phyloP scores from a whole-genome alignment of 2,329 filamentous ascomycete genomes.

The Claviceps sp. region DNA sequence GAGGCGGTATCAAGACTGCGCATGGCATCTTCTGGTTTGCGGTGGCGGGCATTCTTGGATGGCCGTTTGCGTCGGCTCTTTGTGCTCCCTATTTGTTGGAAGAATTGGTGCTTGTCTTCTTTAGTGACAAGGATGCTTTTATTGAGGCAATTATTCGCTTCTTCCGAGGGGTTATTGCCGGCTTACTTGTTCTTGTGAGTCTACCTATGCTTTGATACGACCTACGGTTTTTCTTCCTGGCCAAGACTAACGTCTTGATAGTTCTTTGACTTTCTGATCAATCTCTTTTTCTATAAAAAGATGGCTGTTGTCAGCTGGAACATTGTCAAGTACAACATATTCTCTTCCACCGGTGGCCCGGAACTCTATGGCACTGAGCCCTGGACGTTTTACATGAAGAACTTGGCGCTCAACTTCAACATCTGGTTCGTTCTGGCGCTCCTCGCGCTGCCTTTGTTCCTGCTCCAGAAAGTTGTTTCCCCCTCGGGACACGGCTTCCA shows the following conservation, averaged over 20 bases:
- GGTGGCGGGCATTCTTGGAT: conserved; percentile 71
- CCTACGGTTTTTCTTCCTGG: neutral
- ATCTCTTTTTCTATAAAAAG: conserved; percentile 76
- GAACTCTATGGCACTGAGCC: conserved; percentile 92
- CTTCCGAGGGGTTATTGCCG: conserved; percentile 52
- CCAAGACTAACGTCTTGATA: conserved; percentile 19
- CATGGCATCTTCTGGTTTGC: conserved; percentile 86
- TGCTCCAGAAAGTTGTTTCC: conserved; percentile 56
- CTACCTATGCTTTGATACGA: too few species aligned
- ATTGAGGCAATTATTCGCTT: conserved; percentile 48
- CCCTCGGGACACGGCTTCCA: conserved; percentile 49
- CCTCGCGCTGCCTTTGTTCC: conserved; percentile 57
- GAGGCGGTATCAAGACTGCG: conserved; percentile 63
- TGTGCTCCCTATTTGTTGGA: conserved; percentile 70
- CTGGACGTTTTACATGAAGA: conserved; percentile 93
- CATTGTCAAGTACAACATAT: conserved; percentile 91
- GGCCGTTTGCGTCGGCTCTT: conserved; percentile 84
- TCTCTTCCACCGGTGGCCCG: conserved; percentile 68
- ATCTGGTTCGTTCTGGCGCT: conserved; percentile 80
- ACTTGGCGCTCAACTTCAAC: conserved; percentile 88
- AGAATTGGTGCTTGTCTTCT: conserved; percentile 47
- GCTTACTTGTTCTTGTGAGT: conserved; percentile 55
- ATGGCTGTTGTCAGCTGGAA: conserved; percentile 71
- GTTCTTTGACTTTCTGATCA: conserved; percentile 56
- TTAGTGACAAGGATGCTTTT: conserved; percentile 44